These are phyloP conservation scores for Pachysolen tannophilus DNA, from an alignment of 805 yeast species.

Conservation along the genomic window DNA sequence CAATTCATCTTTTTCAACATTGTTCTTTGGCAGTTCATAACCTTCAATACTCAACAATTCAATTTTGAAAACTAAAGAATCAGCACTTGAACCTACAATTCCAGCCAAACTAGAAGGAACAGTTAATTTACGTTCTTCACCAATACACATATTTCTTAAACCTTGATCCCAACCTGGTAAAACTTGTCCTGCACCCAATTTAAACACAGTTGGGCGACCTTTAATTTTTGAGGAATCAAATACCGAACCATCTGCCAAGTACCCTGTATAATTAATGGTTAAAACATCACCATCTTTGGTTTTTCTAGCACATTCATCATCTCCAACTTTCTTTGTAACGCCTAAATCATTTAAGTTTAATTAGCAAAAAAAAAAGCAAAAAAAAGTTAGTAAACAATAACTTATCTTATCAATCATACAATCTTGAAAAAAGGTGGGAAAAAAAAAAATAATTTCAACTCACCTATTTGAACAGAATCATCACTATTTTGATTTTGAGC, in stretches of 20 bases:
- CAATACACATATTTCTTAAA: constrained; percentile 64
- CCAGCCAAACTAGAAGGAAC: constrained; percentile 77
- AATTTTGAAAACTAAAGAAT: constrained; percentile 60
- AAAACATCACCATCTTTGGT: constrained; percentile 61
- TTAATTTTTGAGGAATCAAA: constrained; percentile 70
- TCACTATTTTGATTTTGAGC: too few relatives aligned
- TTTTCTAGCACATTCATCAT: constrained; percentile 44
- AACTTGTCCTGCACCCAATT: constrained; percentile 70
- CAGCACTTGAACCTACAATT: constrained; percentile 66
- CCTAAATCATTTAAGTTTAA: too few relatives aligned
- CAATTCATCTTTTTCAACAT: constrained; percentile 3
- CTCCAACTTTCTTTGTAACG: constrained; percentile 38
- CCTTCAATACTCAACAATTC: constrained; percentile 53
- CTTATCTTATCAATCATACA: too few relatives aligned
- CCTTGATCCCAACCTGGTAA: constrained; percentile 92
- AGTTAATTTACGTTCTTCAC: constrained; percentile 70
- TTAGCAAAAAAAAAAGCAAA: too few relatives aligned
- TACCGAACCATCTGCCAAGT: constrained; percentile 53
- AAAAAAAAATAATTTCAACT: too few relatives aligned
- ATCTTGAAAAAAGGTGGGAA: too few relatives aligned
- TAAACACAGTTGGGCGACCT: constrained; percentile 60
- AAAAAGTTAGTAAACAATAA: too few relatives aligned
- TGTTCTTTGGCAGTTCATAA: constrained; percentile 2
- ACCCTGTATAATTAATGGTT: constrained; percentile 73
- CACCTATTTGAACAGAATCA: too few relatives aligned